phyloP scores from a whole-genome alignment of 1,284 basidiomycete genomes.

The Athelia sp. region DNA sequence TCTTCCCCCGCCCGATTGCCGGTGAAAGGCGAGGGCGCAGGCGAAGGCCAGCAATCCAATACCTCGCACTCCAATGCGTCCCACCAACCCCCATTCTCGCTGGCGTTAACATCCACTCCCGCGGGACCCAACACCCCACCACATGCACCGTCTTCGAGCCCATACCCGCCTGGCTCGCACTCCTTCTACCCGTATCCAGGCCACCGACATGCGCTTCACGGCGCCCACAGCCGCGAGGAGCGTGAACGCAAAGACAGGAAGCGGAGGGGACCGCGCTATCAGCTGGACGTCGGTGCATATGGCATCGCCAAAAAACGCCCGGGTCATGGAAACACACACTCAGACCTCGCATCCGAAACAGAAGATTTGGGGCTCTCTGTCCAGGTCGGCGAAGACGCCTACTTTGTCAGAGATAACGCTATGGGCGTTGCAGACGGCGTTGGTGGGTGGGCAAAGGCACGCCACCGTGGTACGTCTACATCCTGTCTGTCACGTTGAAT shows the following conservation, averaged over 20 bases:
- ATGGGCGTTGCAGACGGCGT: constrained; percentile 90
- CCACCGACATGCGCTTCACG: constrained; percentile 19
- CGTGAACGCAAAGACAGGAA: constrained; percentile 3
- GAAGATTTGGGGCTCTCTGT: constrained; percentile 42
- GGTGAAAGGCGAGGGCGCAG: constrained; percentile 33
- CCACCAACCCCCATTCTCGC: constrained; percentile 28
- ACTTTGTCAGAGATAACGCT: constrained; percentile 78
- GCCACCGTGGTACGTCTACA: too few species aligned
- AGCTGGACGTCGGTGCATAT: constrained; percentile 51
- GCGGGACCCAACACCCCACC: constrained; percentile 20
- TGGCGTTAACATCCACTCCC: constrained; percentile 40
- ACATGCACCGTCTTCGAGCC: constrained; percentile 32
- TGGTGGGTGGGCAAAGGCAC: constrained; percentile 82
- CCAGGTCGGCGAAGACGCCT: constrained; percentile 83
- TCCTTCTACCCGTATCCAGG: constrained; percentile 20
- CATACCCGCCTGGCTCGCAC: constrained; percentile 32
- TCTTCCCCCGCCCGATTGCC: constrained; percentile 41
- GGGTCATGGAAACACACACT: constrained; percentile 9
- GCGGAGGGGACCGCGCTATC: constrained; percentile 34
- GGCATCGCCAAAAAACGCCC: constrained; percentile 29
- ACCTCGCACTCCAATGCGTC: constrained; percentile 26
- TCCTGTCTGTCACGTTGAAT: too few species aligned
- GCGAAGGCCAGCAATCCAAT: constrained; percentile 24
- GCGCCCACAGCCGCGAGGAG: constrained; percentile 11
- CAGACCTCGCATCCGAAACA: constrained; percentile 13